Conservation (phyloP, 164 flowering plant genomes). For the Tetrastigma voinierianum region DNA sequence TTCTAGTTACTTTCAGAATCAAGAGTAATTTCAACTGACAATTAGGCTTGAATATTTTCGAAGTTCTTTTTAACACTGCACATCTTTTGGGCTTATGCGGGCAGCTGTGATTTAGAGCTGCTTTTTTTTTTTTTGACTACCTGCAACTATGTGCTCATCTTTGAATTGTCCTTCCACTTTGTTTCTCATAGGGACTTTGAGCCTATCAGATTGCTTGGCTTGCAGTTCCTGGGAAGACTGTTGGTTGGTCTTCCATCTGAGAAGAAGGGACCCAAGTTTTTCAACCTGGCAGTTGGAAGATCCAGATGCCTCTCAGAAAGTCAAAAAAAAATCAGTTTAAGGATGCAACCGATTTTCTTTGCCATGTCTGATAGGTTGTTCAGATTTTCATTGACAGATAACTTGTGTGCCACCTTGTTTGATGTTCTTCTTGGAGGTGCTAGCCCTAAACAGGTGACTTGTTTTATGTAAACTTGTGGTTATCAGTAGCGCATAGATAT, state of each 20-base stretch:
- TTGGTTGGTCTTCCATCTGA: constrained; percentile 91
- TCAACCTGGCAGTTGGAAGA: constrained; percentile 65
- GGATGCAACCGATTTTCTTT: constrained; percentile 64
- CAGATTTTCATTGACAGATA: constrained; percentile 82
- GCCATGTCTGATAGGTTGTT: constrained; percentile 87
- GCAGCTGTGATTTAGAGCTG: too few relatives aligned
- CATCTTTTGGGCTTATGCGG: too few relatives aligned
- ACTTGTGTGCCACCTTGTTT: constrained; percentile 84
- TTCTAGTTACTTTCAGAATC: too few relatives aligned
- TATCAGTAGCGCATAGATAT: too few relatives aligned
- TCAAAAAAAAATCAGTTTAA: constrained; percentile 44
- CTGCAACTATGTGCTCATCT: too few relatives aligned
- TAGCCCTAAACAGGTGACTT: constrained; percentile 93
- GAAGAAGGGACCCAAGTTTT: constrained; percentile 86
- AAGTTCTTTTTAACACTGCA: too few relatives aligned
- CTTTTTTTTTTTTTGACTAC: too few relatives aligned
- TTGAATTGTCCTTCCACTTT: neutral
- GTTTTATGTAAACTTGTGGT: too few relatives aligned
- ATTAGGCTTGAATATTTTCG: too few relatives aligned
- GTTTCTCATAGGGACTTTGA: constrained; percentile 64
- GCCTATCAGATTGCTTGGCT: constrained; percentile 85
- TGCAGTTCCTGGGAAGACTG: constrained; percentile 93
- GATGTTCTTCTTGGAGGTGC: constrained; percentile 99
- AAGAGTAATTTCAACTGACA: too few relatives aligned
- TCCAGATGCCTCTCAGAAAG: constrained; percentile 61